Conservation (phyloP, 495 filamentous ascomycete species). For the Penicillium coffeae region DNA sequence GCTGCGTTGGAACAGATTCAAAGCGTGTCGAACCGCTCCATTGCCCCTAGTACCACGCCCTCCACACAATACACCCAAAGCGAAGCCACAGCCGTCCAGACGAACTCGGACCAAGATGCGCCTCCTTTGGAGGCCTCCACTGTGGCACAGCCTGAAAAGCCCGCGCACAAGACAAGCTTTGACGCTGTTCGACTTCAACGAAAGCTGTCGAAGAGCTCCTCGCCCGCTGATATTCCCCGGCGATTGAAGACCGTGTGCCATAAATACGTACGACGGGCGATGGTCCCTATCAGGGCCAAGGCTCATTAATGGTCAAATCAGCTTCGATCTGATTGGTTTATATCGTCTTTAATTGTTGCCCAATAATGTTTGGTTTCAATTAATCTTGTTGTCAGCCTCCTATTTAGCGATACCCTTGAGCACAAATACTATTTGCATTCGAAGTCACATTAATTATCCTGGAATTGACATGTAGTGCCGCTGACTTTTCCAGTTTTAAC, state of each 20-base stretch:
- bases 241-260: conserved; percentile 15
- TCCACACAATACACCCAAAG: conserved; percentile 9
- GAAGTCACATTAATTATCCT: no score
- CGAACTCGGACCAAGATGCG: conserved; percentile 5
- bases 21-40: neutral
- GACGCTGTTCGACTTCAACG: conserved; percentile 2
- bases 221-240: conserved; percentile 1
- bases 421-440: no score
- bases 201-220: neutral
- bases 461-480: no score
- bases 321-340: neutral
- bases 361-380: no score
- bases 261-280: conserved; percentile 11
- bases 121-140: neutral
- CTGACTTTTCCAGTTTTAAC: no score
- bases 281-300: conserved; percentile 12
- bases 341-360: no score
- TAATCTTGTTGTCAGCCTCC: no score
- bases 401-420: no score
- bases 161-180: neutral
- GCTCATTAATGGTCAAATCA: neutral
- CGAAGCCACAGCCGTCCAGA: conserved; percentile 7
- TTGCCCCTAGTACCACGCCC: neutral
- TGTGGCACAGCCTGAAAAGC: neutral
- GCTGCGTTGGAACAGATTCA: neutral